phyloP scores from a whole-genome alignment of 2,329 filamentous ascomycete species.

The Colletotrichum sp. region DNA sequence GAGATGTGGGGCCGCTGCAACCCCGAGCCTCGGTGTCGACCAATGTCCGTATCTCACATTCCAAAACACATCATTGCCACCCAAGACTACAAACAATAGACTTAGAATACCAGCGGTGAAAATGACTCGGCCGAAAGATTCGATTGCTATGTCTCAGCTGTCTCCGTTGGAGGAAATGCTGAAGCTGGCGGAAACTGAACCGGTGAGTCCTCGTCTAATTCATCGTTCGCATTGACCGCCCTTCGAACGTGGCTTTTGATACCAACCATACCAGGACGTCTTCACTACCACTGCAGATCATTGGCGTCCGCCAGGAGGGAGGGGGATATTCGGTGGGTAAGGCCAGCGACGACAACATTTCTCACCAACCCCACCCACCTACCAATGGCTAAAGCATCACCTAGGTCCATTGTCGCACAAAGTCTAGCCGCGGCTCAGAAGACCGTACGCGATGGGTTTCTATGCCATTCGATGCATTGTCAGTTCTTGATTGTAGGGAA shows the following conservation, averaged over 20 bases:
- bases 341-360: not conserved
- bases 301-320: not conserved
- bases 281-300: not conserved
- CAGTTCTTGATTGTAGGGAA: not conserved
- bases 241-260: not conserved
- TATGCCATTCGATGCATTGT: not conserved
- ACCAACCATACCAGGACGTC: not conserved
- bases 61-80: not conserved
- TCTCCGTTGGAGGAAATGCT: not conserved
- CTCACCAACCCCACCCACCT: rapidly evolving
- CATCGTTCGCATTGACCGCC: not conserved
- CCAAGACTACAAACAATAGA: not conserved
- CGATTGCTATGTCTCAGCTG: not conserved
- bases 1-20: not conserved
- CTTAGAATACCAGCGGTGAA: not conserved
- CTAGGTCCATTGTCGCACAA: not conserved
- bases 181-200: not conserved
- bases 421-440: not conserved
- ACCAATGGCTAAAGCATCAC: not conserved
- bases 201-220: not conserved
- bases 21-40: not conserved
- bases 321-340: not conserved
- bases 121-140: not conserved
- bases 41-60: not conserved
- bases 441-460: not conserved